Base-by-base conservation (phyloP, 139 green algal species). In the Chlamydomonas asymmetrica region DNA sequence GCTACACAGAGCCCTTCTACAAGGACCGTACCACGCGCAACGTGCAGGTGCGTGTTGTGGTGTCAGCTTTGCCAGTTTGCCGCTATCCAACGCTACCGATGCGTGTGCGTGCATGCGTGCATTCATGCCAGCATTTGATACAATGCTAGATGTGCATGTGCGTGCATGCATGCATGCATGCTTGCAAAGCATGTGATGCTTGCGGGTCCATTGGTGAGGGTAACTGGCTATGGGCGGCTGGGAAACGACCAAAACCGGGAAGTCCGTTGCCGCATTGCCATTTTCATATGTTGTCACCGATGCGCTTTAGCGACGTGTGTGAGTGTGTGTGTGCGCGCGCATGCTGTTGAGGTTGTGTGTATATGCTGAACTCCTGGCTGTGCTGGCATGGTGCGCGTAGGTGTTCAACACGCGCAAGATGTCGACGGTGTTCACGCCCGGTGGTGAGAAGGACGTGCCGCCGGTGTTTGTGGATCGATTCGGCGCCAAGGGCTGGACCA, bases 381-480 rank as follows among this genome's bases (percentile, higher is more conserved):
- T n/a, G n/a, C n/a, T n/a, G n/a, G n/a, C n/a, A n/a, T n/a, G n/a
- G n/a, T n/a, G n/a, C n/a, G 34, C 62, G 31, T 68, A 89, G 78
- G 76, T 91, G 37, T 97, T 97, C 89, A 97, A 96, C 87, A 88
- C 80, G 22, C 88, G 93, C 82, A 98, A 97, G 88, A 80, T 94
- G n/a, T 95, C 87, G 3, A 85, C 89, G 18, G 88, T 97, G 27
- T 98, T 98, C 82, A 94, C 88, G 0, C 82, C 84, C 22, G 89
- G 92, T 2, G 74, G 66, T 39, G 84, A 87, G 56, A 78, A 86
- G 4, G 93, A 98, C n/a, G 94, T 98, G 57, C 94, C 95, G 0
- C 75, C 89, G 4, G 88, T 99, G 61, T 98, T 93, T 85, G 90
- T 99, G 9, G 93, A 98, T 84, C 87, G 96, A 56, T 81, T 87